These are phyloP conservation scores for Pleurotus sapidus DNA, from an alignment of 768 basidiomycete species.

Conservation along the genomic window DNA sequence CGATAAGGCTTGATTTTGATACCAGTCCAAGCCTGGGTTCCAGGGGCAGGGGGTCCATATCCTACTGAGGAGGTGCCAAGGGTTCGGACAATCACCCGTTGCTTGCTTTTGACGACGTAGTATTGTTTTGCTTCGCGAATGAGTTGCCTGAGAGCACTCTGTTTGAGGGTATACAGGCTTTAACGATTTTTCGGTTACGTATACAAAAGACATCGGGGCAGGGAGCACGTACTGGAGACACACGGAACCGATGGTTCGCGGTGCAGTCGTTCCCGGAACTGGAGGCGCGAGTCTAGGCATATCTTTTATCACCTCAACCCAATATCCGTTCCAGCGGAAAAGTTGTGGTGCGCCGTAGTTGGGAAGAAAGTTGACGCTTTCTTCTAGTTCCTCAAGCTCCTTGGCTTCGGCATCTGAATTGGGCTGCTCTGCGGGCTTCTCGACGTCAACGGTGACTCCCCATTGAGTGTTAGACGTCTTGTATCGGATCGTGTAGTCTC, in stretches of 20 bases:
- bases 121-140: background rate
- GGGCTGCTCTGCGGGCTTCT: background rate
- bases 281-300: background rate
- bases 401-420: too few species aligned
- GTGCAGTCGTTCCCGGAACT: background rate
- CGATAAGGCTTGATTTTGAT: constrained; percentile 49
- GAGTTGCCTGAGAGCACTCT: background rate
- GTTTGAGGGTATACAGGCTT: background rate
- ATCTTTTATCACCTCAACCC: constrained; percentile 30
- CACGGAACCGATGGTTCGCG: background rate
- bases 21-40: constrained; percentile 31
- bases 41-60: background rate
- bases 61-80: background rate
- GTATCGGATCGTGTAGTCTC: constrained; percentile 38
- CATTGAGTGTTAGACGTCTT: constrained; percentile 36
- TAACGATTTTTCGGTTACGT: too few species aligned
- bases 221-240: background rate
- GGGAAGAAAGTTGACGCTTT: constrained; percentile 40
- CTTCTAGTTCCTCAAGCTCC: constrained; percentile 11
- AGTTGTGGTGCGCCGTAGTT: constrained; percentile 36
- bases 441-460: constrained; percentile 25
- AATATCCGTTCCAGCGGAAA: constrained; percentile 42
- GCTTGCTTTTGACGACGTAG: constrained; percentile 4
- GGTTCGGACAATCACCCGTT: constrained; percentile 1
- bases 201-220: too few species aligned